Base-by-base conservation (phyloP, 139 green algal species). In the Picochlorum sp. region DNA sequence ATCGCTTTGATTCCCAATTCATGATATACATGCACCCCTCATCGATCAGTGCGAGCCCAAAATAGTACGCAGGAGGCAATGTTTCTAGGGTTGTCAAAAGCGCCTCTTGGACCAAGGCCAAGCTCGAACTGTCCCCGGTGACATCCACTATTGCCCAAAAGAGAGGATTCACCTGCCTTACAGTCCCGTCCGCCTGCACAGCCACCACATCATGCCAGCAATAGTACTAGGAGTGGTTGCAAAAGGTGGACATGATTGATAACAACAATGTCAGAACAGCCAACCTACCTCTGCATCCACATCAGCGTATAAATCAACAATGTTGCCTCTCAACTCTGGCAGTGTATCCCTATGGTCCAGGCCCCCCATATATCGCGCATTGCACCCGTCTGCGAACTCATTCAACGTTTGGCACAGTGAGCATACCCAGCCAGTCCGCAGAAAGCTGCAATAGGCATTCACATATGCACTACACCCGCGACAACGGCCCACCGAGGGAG, bases 131-230 rank as follows among this genome's bases (percentile, higher is more conserved):
- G 18, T 20, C 18, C 16, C 16, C 47, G 6, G 47, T 54, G 18
- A 54, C 47, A 20, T 54, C 47, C 8, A 54, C 47, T 54, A 54
- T 9, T 20, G 47, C 47, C 47, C 47, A 54, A 54, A 23, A 54
- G 10, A 54, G 16, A 23, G 47, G 47, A n/a, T 23, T 23, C 11
- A 54, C 47, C 0, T 23, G 47, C 16, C 47, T 20, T 54, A 3
- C 47, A 23, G 11, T 23, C 45, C 45, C 4, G 14, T 50, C 45
- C 15, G 45, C 14, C 16, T n/a, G 18, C 11, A 54, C 47, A 54
- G 10, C 16, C 16, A 23, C 8, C 16, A 18, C 47, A 23, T 23
- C 16, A 23, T 54, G 47, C 15, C 18, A 20, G 16, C 18, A 54
- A 3, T 54, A 7, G 8, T 13, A 18, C 0, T 54, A n/a, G 47